Conservation (phyloP, 2,329 filamentous ascomycete genomes). For the Corynespora cassiicola region DNA sequence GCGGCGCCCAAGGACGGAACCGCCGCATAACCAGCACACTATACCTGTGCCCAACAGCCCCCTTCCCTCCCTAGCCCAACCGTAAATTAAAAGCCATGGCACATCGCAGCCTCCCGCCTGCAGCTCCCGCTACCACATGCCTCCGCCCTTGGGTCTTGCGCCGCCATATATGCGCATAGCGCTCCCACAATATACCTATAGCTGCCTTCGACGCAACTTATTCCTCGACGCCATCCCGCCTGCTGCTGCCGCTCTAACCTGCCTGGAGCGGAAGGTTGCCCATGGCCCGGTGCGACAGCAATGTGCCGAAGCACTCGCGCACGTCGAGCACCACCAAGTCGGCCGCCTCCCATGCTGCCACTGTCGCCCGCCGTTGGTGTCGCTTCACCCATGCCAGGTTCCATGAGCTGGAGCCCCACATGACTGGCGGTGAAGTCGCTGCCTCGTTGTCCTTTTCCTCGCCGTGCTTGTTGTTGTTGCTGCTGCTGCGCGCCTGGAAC, state of each 20-base stretch:
- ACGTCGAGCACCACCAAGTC: constrained; percentile 49
- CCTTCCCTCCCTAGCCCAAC: constrained; percentile 24
- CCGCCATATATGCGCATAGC: constrained; percentile 29
- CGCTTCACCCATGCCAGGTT: constrained; percentile 46
- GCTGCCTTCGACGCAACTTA: constrained; percentile 38
- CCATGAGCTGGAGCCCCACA: constrained; percentile 48
- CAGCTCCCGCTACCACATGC: constrained; percentile 9
- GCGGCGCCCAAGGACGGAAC: constrained; percentile 14
- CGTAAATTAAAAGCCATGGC: constrained; percentile 28
- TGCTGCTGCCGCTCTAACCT: constrained; percentile 19
- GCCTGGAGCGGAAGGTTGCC: constrained; percentile 29
- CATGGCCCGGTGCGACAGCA: constrained; percentile 14
- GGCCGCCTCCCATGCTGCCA: constrained; percentile 50
- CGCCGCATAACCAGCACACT: constrained; percentile 16
- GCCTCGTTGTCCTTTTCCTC: background rate
- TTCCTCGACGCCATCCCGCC: constrained; percentile 3
- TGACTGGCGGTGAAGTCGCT: constrained; percentile 20
- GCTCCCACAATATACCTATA: constrained; percentile 37
- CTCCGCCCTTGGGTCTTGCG: too few relatives aligned
- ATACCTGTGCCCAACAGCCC: constrained; percentile 23
- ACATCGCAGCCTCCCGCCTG: constrained; percentile 10
- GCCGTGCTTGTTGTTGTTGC: background rate
- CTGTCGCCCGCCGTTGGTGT: constrained; percentile 38
- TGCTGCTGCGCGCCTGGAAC: constrained; percentile 29
- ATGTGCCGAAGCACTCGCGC: constrained; percentile 45